Evolutionary conservation across 768 basidiomycete species (phyloP), one percentile per base, ranked within the genome.

Genomic region (Paxillus ammoniavirescens): DNA sequence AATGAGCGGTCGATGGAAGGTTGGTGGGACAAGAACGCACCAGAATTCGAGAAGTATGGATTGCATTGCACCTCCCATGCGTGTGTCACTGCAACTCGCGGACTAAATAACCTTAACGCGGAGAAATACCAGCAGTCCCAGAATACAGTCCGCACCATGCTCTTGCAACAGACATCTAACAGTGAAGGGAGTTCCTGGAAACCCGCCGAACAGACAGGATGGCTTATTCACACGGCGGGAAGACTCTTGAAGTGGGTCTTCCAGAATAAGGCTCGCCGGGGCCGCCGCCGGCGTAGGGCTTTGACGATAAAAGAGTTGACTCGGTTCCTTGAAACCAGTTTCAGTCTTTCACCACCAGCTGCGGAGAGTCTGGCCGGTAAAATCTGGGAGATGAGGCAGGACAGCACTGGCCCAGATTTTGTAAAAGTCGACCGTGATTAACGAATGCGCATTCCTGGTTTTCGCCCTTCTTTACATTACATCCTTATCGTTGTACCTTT

Each of bases 51-150:
- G 31, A 52, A 53, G 12, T 62, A 56, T 44, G 28, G 28, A 0
- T 62, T 66, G 33, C 56, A 49, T 31, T 64, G 72, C 21, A 45
- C 57, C 15, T 72, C 70, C 4, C 69, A 74, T 15, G 75, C 67
- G 0, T 78, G 77, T 50, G 54, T 78, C 56, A 76, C 73, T 3
- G 70, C 74, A 3, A 72, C 45, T 23, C 58, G 59, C 26, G 66
- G 74, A 21, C 57, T 60, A 47, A 52, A 65, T 0, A 41, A 63
- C 30, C 60, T 47, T 30, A 61, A 66, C 26, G 55, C 58, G 23
- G 51, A 52, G 7, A 71, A 64, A 45, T 76, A 75, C 50, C 52
- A 61, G 10, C 61, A 70, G 48, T 77, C 75, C 8, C 72, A 58
- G 49, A 28, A 13, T 49, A 61, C 51, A 18, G 30, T 72, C 13